Evolutionary conservation across 2,329 filamentous ascomycete species (phyloP).

Genomic region (Orbilia ellipsospora): DNA sequence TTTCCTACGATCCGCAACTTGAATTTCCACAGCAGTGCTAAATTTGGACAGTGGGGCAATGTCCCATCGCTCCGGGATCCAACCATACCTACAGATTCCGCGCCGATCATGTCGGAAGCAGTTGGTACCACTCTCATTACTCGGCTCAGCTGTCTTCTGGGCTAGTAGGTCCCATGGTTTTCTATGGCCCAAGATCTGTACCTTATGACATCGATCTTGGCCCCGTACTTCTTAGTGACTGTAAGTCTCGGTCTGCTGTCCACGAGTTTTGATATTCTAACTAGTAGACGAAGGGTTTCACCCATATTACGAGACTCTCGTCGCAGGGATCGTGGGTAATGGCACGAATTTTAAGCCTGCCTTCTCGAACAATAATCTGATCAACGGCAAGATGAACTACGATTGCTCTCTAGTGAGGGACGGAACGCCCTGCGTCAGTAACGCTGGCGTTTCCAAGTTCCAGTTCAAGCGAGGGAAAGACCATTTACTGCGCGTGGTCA

Average conservation of each 20-base stretch:
- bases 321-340: neutral
- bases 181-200: constrained; percentile 41
- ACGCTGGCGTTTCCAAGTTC: too few relatives aligned
- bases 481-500: neutral
- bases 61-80: too few relatives aligned
- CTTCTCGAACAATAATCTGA: neutral
- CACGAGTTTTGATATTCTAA: constrained; percentile 50
- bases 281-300: constrained; percentile 57
- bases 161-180: constrained; percentile 52
- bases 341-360: neutral
- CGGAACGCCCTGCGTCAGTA: constrained; percentile 32
- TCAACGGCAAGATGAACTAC: constrained; percentile 31
- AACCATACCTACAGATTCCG: constrained; percentile 61
- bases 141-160: constrained; percentile 19
- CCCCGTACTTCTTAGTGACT: constrained; percentile 59
- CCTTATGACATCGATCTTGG: constrained; percentile 59
- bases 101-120: constrained; percentile 61
- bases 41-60: too few relatives aligned
- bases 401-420: constrained; percentile 1
- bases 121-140: constrained; percentile 56
- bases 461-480: constrained; percentile 63
- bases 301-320: constrained; percentile 1
- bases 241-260: constrained; percentile 56
- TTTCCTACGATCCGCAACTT: neutral
- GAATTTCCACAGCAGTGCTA: constrained; percentile 58